phyloP scores from a whole-genome alignment of 1,284 basidiomycete species.

The Cryptococcus floricola region DNA sequence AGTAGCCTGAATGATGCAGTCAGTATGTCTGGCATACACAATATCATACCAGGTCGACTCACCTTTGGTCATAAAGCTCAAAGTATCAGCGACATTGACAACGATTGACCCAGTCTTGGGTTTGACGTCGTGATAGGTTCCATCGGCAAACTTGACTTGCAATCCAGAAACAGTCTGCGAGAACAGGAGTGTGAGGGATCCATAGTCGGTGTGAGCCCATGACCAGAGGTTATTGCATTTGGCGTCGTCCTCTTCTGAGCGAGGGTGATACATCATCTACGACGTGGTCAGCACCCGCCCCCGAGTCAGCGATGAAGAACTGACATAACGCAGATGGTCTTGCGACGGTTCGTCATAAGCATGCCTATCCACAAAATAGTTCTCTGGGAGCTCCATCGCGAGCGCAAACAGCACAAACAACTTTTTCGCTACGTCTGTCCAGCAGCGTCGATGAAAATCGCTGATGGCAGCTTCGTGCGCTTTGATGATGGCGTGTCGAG shows the following conservation, averaged over 20 bases:
- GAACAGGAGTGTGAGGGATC: constrained; percentile 33
- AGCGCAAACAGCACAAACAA: constrained; percentile 34
- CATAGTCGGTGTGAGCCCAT: constrained; percentile 34
- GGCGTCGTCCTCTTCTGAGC: constrained; percentile 28
- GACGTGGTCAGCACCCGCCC: background rate
- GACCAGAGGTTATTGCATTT: constrained; percentile 30
- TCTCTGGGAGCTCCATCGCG: constrained; percentile 37
- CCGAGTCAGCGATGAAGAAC: background rate
- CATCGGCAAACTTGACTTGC: constrained; percentile 31
- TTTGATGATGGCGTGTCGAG: constrained; percentile 28
- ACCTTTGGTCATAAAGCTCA: constrained; percentile 36
- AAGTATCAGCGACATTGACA: constrained; percentile 36
- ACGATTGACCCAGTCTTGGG: constrained; percentile 28
- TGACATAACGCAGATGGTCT: constrained; percentile 34
- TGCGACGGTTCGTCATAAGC: constrained; percentile 26
- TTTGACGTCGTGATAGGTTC: constrained; percentile 30
- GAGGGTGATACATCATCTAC: constrained; percentile 35
- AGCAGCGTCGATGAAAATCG: constrained; percentile 17
- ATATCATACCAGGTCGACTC: background rate
- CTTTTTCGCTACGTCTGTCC: constrained; percentile 22
- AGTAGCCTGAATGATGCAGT: constrained; percentile 14
- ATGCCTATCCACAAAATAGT: constrained; percentile 39
- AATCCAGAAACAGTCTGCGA: constrained; percentile 34
- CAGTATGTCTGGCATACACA: background rate
- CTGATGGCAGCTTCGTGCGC: constrained; percentile 15